phyloP scores from a whole-genome alignment of 371 early-diverging fungal species.

The Capniomyces stellatus region DNA sequence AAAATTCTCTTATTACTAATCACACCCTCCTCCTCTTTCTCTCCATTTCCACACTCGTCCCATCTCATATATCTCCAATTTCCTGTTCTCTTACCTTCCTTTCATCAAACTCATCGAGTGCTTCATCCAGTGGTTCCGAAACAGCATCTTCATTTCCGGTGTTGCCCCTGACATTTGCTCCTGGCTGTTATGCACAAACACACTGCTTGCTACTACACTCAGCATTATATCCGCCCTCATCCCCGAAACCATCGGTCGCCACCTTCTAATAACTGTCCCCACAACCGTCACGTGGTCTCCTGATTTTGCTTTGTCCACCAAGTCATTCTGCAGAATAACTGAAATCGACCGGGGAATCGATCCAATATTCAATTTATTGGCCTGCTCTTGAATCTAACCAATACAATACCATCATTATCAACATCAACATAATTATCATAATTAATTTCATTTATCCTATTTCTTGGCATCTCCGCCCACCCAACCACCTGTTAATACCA shows the following conservation, averaged over 20 bases:
- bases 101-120: constrained; percentile 12
- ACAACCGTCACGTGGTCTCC: constrained; percentile 45
- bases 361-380: constrained; percentile 37
- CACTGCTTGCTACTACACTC: constrained; percentile 34
- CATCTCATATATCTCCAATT: neutral
- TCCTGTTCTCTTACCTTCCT: constrained; percentile 5
- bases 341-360: constrained; percentile 44
- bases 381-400: constrained; percentile 39
- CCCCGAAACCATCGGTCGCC: constrained; percentile 22
- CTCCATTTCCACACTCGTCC: too few species aligned
- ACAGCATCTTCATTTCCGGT: constrained; percentile 30
- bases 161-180: constrained; percentile 19
- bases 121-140: constrained; percentile 32
- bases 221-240: constrained; percentile 40
- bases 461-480: too few species aligned
- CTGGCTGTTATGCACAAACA: constrained; percentile 32
- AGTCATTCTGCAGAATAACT: constrained; percentile 41
- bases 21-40: too few species aligned
- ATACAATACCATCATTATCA: constrained; percentile 21
- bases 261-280: constrained; percentile 26
- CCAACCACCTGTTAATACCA: too few species aligned
- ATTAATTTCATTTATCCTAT: too few species aligned
- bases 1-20: too few species aligned
- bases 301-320: constrained; percentile 43
- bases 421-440: too few species aligned